These are phyloP conservation scores for Lipomyces yamanashiensis DNA, from an alignment of 805 yeast genomes.

Conservation along the genomic window DNA sequence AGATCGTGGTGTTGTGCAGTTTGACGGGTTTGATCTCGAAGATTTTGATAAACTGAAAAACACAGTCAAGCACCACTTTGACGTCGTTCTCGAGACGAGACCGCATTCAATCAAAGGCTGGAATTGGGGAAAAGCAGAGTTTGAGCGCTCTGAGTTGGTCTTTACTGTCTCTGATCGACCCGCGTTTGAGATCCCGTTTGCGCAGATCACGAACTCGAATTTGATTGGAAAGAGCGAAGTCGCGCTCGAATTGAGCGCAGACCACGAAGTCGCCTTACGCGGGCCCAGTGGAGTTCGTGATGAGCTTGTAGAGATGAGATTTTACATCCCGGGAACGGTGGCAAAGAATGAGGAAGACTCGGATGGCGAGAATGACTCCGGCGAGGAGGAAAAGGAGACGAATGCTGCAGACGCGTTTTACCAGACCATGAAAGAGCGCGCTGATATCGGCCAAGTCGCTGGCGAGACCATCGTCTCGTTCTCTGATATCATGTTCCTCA, in stretches of 20 bases:
- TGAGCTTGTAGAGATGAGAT: slow-evolving; percentile 91
- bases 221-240: slow-evolving; percentile 92
- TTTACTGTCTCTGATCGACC: slow-evolving; percentile 88
- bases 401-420: slow-evolving; percentile 84
- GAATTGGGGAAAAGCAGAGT: slow-evolving; percentile 97
- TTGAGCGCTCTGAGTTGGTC: slow-evolving; percentile 88
- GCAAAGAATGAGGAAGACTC: slow-evolving; percentile 49
- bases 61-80: slow-evolving; percentile 79
- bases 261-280: slow-evolving; percentile 50
- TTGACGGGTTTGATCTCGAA: slow-evolving; percentile 90
- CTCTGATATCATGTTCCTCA: slow-evolving; percentile 85
- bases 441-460: slow-evolving; percentile 90
- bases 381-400: slow-evolving; percentile 51
- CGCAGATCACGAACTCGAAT: slow-evolving; percentile 79
- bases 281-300: slow-evolving; percentile 75
- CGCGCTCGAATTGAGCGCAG: slow-evolving; percentile 73
- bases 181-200: slow-evolving; percentile 86
- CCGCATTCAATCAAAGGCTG: slow-evolving; percentile 97
- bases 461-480: slow-evolving; percentile 96
- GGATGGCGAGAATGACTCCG: slow-evolving; percentile 46
- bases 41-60: slow-evolving; percentile 81
- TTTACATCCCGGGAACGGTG: slow-evolving; percentile 88
- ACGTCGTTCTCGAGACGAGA: slow-evolving; percentile 71
- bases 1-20: slow-evolving; percentile 78
- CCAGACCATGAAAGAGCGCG: slow-evolving; percentile 88